Evolutionary conservation across 179 eudicot genomes (phyloP).

Genomic region (Beta lomatogona): DNA sequence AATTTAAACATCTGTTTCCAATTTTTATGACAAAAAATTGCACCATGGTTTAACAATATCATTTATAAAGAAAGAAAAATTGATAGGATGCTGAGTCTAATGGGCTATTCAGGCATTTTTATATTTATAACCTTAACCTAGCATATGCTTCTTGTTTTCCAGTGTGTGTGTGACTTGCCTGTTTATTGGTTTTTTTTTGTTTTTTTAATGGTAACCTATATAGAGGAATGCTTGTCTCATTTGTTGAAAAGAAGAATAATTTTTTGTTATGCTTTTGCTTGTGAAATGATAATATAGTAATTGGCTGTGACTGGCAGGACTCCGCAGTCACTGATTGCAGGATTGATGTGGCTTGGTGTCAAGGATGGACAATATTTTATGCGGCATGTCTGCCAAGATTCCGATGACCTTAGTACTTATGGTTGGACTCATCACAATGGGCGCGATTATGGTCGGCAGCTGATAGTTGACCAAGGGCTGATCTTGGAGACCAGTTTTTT

Average conservation of each 20-base stretch:
- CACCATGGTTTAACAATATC: too few species aligned
- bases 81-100: neutral
- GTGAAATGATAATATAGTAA: slow-evolving; percentile 1
- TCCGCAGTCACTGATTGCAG: slow-evolving; percentile 80
- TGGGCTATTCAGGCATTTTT: neutral
- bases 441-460: slow-evolving; percentile 90
- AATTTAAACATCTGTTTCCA: too few species aligned
- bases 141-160: neutral
- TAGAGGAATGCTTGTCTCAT: neutral
- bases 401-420: slow-evolving; percentile 78
- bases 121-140: neutral
- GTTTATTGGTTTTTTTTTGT: neutral
- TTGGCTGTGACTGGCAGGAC: slow-evolving; percentile 57
- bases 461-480: slow-evolving; percentile 66
- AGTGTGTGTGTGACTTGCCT: neutral
- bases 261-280: neutral
- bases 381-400: slow-evolving; percentile 88
- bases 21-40: too few species aligned
- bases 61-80: neutral
- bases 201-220: neutral
- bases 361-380: slow-evolving; percentile 77
- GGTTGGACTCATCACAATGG: slow-evolving; percentile 98
- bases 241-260: neutral
- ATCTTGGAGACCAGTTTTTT: slow-evolving; percentile 74
- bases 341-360: slow-evolving; percentile 93